These are phyloP conservation scores for Nakazawaea siamensis DNA, from an alignment of 805 yeast species.

Conservation along the genomic window DNA sequence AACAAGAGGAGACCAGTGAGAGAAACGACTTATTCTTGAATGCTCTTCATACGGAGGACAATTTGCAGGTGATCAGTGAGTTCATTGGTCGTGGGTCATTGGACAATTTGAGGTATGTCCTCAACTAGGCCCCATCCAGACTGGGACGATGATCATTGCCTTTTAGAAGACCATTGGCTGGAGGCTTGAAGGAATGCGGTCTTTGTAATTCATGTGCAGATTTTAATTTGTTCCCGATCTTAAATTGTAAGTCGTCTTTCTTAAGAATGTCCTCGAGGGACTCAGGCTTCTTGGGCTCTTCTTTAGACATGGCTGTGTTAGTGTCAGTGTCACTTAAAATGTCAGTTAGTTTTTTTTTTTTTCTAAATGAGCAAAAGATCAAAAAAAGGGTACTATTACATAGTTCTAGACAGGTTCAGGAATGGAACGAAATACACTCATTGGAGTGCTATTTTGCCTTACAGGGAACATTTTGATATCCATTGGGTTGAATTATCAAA, in stretches of 20 bases:
- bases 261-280: no score
- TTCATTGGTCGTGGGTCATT: constrained; percentile 86
- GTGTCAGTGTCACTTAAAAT: no score
- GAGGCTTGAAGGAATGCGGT: constrained; percentile 6
- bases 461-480: constrained; percentile 20
- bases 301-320: no score
- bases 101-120: constrained; percentile 28
- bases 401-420: no score
- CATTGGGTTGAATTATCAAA: constrained; percentile 20
- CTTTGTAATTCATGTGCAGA: constrained; percentile 10
- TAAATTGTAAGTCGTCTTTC: constrained; percentile 1
- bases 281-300: no score
- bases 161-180: constrained; percentile 5
- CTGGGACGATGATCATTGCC: constrained; percentile 13
- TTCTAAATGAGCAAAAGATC: no score
- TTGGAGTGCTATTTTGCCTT: constrained; percentile 19
- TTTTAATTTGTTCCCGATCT: constrained; percentile 2
- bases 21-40: constrained; percentile 55
- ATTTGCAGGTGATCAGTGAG: constrained; percentile 70
- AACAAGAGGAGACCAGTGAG: constrained; percentile 55
- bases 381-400: no score
- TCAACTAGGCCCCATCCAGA: neutral
- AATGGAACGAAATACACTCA: no score
- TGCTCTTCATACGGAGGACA: constrained; percentile 47
- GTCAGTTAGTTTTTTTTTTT: no score